Base-by-base conservation (phyloP, 2,329 filamentous ascomycete genomes). In the Pleoardoris graminearum region DNA sequence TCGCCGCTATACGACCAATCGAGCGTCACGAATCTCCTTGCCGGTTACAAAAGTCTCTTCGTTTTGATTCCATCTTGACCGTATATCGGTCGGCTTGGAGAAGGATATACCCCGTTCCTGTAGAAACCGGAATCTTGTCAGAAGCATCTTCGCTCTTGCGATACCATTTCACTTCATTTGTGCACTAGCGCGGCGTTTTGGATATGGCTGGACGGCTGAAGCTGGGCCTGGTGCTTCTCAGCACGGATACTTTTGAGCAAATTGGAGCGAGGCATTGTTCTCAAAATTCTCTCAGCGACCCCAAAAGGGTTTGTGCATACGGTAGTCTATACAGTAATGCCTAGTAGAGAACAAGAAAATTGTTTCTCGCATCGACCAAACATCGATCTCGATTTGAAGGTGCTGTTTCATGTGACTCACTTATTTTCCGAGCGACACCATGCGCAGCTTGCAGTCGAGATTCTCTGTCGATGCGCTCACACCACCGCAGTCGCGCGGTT, bases 61-160 rank as follows among this genome's bases (percentile, higher is more conserved):
- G 10, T 12, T n/a, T 39, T 39, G 11, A n/a, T 27, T 19, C 27
- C 14, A 36, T 17, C 27, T 16, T 23, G 32, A 14, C 29, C 35
- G 19, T 6, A 32, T 17, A 23, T 25, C 4, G 44, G 48, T 33
- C 39, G 48, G 43, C 35, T 45, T 12, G 6, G 33, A 37, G 53
- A 46, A 54, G 56, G 53, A 59, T 57, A 59, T 59, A 59, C 56
- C 56, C 56, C n/a, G 22, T 38, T 19, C 8, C 29, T 50, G 35
- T 33, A 32, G 11, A 37, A 16, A 14, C 32, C 33, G 22, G 22
- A 21, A 25, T 39, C 43, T 38, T 12, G 17, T 23, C 14, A 22
- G 23, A 39, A 36, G 23, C 33, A 43, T 50, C 48, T 46, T 51
- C 33, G 33, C 41, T 51, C 21, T 45, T 16, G 30, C 23, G 33